Conservation (phyloP, 371 early-diverging fungal genomes). For the Saksenaea oblongispora region DNA sequence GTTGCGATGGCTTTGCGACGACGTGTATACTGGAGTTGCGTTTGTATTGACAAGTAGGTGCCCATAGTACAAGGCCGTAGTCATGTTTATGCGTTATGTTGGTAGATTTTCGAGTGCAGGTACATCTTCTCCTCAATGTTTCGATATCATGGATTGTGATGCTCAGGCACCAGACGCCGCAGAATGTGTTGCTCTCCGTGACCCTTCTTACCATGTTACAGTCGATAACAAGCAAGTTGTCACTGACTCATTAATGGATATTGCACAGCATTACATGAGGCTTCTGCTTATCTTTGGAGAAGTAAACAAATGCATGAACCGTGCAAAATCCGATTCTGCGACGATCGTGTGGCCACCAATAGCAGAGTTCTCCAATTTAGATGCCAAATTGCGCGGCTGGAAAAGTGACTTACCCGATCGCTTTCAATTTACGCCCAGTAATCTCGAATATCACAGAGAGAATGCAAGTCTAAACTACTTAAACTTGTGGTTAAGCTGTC, state of each 20-base stretch:
- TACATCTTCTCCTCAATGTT: constrained; percentile 58
- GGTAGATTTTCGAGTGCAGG: constrained; percentile 48
- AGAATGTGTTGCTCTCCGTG: constrained; percentile 45
- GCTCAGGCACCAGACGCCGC: constrained; percentile 50
- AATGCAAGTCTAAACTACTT: constrained; percentile 35
- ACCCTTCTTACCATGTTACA: constrained; percentile 29
- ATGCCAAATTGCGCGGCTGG: constrained; percentile 41
- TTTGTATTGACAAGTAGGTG: constrained; percentile 50
- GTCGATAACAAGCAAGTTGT: constrained; percentile 21
- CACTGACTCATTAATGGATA: constrained; percentile 36
- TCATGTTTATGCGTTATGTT: neutral
- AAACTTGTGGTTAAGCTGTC: constrained; percentile 41
- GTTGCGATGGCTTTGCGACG: constrained; percentile 56
- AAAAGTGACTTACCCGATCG: constrained; percentile 26
- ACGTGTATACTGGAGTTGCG: constrained; percentile 64
- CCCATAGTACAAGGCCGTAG: neutral
- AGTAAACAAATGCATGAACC: constrained; percentile 49
- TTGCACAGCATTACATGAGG: constrained; percentile 27
- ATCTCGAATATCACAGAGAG: constrained; percentile 23
- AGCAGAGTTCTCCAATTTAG: constrained; percentile 43
- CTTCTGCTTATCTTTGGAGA: constrained; percentile 50
- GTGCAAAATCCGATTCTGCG: constrained; percentile 39
- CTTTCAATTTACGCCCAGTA: constrained; percentile 26
- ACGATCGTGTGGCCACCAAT: constrained; percentile 54
- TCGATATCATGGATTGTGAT: constrained; percentile 59